Evolutionary conservation across 495 filamentous ascomycete species (phyloP).

Genomic region (Hyaloscypha variabilis): DNA sequence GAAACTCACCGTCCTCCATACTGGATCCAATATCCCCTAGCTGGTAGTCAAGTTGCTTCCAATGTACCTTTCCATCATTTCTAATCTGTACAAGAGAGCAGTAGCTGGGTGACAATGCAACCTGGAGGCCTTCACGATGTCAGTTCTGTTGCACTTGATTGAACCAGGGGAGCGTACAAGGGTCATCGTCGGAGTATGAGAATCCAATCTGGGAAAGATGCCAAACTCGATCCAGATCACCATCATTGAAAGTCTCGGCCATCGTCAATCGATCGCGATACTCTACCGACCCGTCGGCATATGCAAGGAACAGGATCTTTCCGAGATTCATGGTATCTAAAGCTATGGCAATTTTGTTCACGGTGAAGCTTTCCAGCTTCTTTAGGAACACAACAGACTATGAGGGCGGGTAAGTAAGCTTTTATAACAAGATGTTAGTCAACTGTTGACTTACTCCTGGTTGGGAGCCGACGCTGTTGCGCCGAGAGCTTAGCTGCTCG

Average conservation of each 20-base stretch:
- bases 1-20: slow-evolving; percentile 45
- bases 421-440: background rate
- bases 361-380: slow-evolving; percentile 63
- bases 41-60: slow-evolving; percentile 63
- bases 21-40: slow-evolving; percentile 41
- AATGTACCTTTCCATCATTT: slow-evolving; percentile 64
- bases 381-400: slow-evolving; percentile 64
- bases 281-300: slow-evolving; percentile 76
- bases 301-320: slow-evolving; percentile 66
- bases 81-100: slow-evolving; percentile 67
- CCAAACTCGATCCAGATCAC: slow-evolving; percentile 64
- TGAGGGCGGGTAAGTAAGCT: background rate
- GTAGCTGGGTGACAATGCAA: slow-evolving; percentile 74
- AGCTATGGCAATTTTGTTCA: slow-evolving; percentile 69
- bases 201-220: slow-evolving; percentile 75
- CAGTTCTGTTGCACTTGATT: background rate
- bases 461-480: slow-evolving; percentile 45
- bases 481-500: slow-evolving; percentile 69
- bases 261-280: slow-evolving; percentile 76
- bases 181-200: slow-evolving; percentile 55
- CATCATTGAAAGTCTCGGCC: slow-evolving; percentile 61
- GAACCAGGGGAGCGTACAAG: slow-evolving; percentile 42
- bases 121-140: slow-evolving; percentile 55
- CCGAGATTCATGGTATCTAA: slow-evolving; percentile 67
- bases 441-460: slow-evolving; percentile 20